phyloP scores from a whole-genome alignment of 148 eudicot genomes.

The Cornus controversa region DNA sequence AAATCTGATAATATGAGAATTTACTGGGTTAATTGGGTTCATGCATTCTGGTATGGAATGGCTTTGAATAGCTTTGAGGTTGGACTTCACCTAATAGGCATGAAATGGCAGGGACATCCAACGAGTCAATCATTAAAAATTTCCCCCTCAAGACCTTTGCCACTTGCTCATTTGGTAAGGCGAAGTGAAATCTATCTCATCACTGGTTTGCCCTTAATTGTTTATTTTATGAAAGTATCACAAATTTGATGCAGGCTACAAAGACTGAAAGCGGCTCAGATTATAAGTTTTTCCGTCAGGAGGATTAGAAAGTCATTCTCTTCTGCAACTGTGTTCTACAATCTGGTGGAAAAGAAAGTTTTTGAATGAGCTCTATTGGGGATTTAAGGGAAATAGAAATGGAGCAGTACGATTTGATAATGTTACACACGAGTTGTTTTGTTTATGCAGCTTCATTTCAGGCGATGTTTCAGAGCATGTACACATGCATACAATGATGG shows the following conservation, averaged over 20 bases:
- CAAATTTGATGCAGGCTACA: constrained; percentile 50
- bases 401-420: not conserved
- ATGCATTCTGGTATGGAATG: no score
- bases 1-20: no score
- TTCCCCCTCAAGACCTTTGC: not conserved
- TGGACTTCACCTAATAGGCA: no score
- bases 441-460: no score
- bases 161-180: not conserved
- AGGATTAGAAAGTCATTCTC: constrained; percentile 23
- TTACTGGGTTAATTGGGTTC: no score
- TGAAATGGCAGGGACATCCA: not conserved
- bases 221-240: not conserved
- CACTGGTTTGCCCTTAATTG: not conserved
- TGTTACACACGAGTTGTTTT: no score
- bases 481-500: not conserved
- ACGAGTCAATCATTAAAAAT: not conserved
- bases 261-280: constrained; percentile 76
- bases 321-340: not conserved
- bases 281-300: constrained; percentile 67
- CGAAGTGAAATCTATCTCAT: not conserved
- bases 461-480: not conserved
- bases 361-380: not conserved
- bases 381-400: not conserved
- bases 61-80: no score
- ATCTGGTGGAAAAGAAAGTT: not conserved